Evolutionary conservation across 257 asterid species (phyloP).

Genomic region (Solanum bulbocastanum): DNA sequence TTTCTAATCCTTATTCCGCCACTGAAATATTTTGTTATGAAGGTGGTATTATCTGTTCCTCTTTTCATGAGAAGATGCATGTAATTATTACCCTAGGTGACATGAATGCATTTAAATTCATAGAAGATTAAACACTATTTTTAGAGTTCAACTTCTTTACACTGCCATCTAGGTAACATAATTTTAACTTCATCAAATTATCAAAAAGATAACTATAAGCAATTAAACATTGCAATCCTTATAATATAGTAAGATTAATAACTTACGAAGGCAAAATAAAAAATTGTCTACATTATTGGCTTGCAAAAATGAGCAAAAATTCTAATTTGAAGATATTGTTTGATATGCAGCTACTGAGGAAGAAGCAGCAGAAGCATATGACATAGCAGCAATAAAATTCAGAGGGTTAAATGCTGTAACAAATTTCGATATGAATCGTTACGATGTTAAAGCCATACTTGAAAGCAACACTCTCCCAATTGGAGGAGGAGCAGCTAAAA

Average conservation of each 20-base stretch:
- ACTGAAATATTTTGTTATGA: background rate
- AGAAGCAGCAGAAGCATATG: conserved; percentile 97
- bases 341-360: conserved; percentile 61
- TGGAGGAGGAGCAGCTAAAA: conserved; percentile 82
- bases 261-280: background rate
- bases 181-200: background rate
- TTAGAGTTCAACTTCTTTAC: background rate
- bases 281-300: background rate
- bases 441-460: conserved; percentile 74
- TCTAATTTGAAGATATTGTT: background rate
- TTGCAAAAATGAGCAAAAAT: background rate
- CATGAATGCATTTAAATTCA: background rate
- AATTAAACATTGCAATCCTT: background rate
- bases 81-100: background rate
- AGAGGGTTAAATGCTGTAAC: conserved; percentile 81
- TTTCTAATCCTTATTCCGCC: background rate
- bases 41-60: background rate
- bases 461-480: conserved; percentile 83
- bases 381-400: conserved; percentile 83
- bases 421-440: conserved; percentile 85
- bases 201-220: background rate
- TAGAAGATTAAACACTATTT: background rate
- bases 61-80: background rate
- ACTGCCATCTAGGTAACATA: no score
- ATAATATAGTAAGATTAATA: background rate